Conservation (phyloP, 768 basidiomycete genomes). For the Hemileccinum rubropunctum region DNA sequence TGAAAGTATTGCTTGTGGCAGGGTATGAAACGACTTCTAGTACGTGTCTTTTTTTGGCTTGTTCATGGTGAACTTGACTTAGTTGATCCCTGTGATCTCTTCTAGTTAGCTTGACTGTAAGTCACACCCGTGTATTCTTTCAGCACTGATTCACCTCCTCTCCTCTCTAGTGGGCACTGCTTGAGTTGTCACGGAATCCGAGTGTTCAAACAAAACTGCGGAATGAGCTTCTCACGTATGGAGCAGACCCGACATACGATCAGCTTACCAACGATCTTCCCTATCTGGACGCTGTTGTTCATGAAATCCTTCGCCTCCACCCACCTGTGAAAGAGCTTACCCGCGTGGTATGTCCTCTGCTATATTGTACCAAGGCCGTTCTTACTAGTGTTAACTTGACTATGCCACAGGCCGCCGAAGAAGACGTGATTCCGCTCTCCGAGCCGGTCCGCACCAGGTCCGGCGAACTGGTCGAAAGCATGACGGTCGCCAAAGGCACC, state of each 20-base stretch:
- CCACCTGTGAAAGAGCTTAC: slow-evolving; percentile 31
- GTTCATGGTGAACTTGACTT: background rate
- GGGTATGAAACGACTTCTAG: slow-evolving; percentile 24
- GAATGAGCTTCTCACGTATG: slow-evolving; percentile 44
- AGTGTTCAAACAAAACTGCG: slow-evolving; percentile 48
- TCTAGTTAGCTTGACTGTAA: slow-evolving; percentile 19
- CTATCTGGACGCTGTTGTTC: slow-evolving; percentile 51
- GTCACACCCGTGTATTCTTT: background rate
- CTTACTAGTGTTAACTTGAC: too few relatives aligned
- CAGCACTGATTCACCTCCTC: background rate
- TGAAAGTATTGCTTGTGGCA: slow-evolving; percentile 15
- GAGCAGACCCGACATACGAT: slow-evolving; percentile 51
- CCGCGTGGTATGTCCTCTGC: slow-evolving; percentile 9
- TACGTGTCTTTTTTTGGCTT: background rate
- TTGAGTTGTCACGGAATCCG: slow-evolving; percentile 48
- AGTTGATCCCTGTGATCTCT: background rate
- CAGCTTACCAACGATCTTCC: slow-evolving; percentile 48
- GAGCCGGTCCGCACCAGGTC: slow-evolving; percentile 41
- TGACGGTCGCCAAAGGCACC: slow-evolving; percentile 49
- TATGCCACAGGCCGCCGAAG: slow-evolving; percentile 36
- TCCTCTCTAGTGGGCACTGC: slow-evolving; percentile 47
- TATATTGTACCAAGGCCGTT: too few relatives aligned
- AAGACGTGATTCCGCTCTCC: slow-evolving; percentile 57
- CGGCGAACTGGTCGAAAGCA: slow-evolving; percentile 35
- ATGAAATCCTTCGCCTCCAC: slow-evolving; percentile 44